Evolutionary conservation across 768 basidiomycete species (phyloP).

Genomic region (Mycena indigotica): DNA sequence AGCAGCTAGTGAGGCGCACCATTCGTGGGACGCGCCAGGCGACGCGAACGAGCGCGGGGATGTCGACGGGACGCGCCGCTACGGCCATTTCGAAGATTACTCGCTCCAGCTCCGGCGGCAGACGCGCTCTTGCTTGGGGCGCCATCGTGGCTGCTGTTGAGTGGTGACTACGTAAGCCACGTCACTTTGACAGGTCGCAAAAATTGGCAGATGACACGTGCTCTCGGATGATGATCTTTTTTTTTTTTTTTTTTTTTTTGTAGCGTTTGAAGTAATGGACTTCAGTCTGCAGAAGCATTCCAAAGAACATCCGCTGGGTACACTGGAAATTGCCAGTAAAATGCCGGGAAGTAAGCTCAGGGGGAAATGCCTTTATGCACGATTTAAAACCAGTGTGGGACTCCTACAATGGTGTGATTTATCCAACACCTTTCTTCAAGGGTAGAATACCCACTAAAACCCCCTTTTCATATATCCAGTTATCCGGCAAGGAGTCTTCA

Average conservation of each 20-base stretch:
- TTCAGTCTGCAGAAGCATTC: constrained; percentile 1
- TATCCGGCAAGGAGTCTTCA: background rate
- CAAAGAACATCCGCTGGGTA: background rate
- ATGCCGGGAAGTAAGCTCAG: background rate
- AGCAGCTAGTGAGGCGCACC: no score
- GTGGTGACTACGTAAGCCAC: no score
- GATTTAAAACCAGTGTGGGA: constrained; percentile 3
- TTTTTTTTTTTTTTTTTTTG: constrained; percentile 1
- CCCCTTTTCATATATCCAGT: background rate
- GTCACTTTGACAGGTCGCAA: no score
- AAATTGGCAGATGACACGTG: no score
- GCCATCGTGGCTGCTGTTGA: no score
- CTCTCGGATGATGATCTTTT: no score
- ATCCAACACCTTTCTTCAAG: background rate
- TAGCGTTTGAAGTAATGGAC: background rate
- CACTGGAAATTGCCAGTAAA: background rate
- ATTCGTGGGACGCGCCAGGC: no score
- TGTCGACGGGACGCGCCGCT: no score
- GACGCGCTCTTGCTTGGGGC: no score
- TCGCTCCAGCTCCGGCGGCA: no score
- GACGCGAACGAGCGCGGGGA: no score
- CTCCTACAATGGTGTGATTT: background rate
- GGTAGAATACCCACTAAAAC: constrained; percentile 1
- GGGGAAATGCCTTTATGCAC: constrained; percentile 1
- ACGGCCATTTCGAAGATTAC: no score